These are phyloP conservation scores for Monosporozyma servazzii DNA, from an alignment of 805 yeast genomes.

Conservation along the genomic window DNA sequence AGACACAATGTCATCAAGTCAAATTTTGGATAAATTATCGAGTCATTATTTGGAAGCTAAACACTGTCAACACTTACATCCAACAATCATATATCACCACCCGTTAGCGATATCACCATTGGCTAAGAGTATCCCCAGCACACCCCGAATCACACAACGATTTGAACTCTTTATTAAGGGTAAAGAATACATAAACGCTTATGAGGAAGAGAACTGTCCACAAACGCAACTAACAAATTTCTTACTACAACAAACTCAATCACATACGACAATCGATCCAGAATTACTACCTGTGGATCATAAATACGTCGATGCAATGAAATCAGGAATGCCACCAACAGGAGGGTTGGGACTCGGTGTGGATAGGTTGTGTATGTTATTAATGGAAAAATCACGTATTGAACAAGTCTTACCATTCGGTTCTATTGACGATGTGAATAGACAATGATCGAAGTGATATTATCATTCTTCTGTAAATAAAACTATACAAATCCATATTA, in stretches of 20 bases:
- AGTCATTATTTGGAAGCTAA: conserved; percentile 55
- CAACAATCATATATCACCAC: conserved; percentile 72
- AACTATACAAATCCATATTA: background rate
- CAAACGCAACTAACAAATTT: conserved; percentile 59
- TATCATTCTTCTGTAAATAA: background rate
- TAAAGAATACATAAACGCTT: conserved; percentile 80
- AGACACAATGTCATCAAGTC: conserved; percentile 38
- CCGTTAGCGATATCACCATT: conserved; percentile 83
- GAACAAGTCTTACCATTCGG: conserved; percentile 74
- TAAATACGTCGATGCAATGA: conserved; percentile 65
- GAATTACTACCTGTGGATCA: conserved; percentile 54
- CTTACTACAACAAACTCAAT: conserved; percentile 40
- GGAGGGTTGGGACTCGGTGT: conserved; percentile 98
- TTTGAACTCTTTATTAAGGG: conserved; percentile 81
- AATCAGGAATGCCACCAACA: conserved; percentile 93
- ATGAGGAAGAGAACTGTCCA: conserved; percentile 94
- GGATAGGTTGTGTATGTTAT: conserved; percentile 76
- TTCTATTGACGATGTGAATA: conserved; percentile 53
- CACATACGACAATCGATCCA: conserved; percentile 35
- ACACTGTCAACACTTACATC: conserved; percentile 36
- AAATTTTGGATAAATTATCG: conserved; percentile 56
- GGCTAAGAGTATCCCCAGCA: conserved; percentile 51
- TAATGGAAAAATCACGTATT: conserved; percentile 56
- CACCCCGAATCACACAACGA: conserved; percentile 43
- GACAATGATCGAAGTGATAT: conserved; percentile 1